These are phyloP conservation scores for Ceratobasidium sp. DNA, from an alignment of 1,284 basidiomycete genomes.

Conservation along the genomic window DNA sequence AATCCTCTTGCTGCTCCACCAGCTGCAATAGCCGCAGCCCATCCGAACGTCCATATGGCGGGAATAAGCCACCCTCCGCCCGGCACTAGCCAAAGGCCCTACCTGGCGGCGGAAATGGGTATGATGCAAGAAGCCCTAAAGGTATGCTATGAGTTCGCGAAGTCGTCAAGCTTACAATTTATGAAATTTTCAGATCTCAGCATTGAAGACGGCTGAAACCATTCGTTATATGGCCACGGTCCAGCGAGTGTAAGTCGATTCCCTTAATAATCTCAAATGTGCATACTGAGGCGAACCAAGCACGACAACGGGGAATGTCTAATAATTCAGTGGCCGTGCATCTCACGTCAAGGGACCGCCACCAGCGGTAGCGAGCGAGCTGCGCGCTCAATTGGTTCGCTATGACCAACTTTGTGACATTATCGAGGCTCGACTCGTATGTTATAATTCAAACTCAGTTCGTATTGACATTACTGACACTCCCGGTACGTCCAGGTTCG, in stretches of 20 bases:
- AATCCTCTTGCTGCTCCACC: background rate
- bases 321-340: slow-evolving; percentile 1
- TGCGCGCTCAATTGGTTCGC: slow-evolving; percentile 72
- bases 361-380: slow-evolving; percentile 62
- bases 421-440: slow-evolving; percentile 70
- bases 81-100: slow-evolving; percentile 11
- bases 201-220: slow-evolving; percentile 32
- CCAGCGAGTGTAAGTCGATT: slow-evolving; percentile 10
- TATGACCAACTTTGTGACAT: slow-evolving; percentile 77
- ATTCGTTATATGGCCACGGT: slow-evolving; percentile 30
- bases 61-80: background rate
- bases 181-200: slow-evolving; percentile 14
- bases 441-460: slow-evolving; percentile 44
- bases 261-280: slow-evolving; percentile 2
- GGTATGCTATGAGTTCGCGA: background rate
- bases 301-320: background rate
- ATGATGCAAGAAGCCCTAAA: slow-evolving; percentile 39
- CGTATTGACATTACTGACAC: slow-evolving; percentile 5
- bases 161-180: background rate
- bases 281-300: slow-evolving; percentile 59
- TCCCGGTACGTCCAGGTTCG: slow-evolving; percentile 56
- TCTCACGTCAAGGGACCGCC: slow-evolving; percentile 65
- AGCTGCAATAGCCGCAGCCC: too few species aligned
- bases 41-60: background rate
- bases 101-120: slow-evolving; percentile 27